Percentiles rank a stretch among this genome's conserved stretches.
phyloP scores from a whole-genome alignment of 768 basidiomycete genomes.

The Mycena belliarum region DNA sequence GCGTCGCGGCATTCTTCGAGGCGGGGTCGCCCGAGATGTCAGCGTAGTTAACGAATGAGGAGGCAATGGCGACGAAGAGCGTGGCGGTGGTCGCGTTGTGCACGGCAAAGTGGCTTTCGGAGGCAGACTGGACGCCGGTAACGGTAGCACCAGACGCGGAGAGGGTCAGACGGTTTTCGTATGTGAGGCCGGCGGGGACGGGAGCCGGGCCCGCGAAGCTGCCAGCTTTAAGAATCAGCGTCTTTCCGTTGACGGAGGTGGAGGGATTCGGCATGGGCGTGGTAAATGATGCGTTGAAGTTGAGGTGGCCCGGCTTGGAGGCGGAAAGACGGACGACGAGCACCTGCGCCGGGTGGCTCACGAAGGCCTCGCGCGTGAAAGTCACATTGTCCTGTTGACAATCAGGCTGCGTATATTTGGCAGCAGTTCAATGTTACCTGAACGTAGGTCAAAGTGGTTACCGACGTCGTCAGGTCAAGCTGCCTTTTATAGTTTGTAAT shows the following conservation, averaged over 20 bases:
- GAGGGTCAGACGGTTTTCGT: conserved; percentile 2
- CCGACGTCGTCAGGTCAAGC: conserved; percentile 10
- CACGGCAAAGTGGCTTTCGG: not conserved
- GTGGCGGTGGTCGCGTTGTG: conserved; percentile 2
- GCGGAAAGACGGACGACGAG: not conserved
- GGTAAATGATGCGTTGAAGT: conserved; percentile 7
- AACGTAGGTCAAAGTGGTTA: not conserved
- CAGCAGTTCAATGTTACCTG: not conserved
- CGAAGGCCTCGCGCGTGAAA: conserved; percentile 3
- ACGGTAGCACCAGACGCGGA: not conserved
- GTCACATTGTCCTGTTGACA: conserved; percentile 2
- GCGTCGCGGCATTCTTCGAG: not conserved
- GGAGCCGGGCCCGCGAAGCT: not conserved
- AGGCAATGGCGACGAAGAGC: conserved; percentile 12
- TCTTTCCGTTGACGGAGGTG: not conserved
- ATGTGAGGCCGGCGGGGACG: conserved; percentile 4
- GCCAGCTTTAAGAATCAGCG: not conserved
- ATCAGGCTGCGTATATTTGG: too few relatives aligned
- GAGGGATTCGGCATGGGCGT: not conserved
- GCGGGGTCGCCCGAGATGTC: conserved; percentile 7
- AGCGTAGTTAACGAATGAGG: conserved; percentile 4
- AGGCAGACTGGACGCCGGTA: not conserved
- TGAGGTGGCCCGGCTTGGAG: not conserved
- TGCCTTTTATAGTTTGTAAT: conserved; percentile 7
- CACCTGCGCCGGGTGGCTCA: conserved; percentile 11